Evolutionary conservation across 306 rosid species (phyloP), one percentile per base, ranked within the genome.

Genomic region (Sindora glabra): DNA sequence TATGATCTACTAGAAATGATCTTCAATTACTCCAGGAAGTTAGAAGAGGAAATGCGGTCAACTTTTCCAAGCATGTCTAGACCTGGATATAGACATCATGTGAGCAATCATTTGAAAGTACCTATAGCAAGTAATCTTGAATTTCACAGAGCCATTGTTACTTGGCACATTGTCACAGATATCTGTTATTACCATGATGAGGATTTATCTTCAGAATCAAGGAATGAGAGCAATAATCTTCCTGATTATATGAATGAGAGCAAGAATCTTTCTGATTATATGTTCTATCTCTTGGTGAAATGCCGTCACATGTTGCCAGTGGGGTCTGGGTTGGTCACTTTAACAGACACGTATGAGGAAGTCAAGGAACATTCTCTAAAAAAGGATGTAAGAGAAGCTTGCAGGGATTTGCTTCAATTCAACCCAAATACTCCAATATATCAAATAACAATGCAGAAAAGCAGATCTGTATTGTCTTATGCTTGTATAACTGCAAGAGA

Each of bases 111-210:
- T n/a, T n/a, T n/a, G n/a, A n/a, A n/a, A n/a, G n/a, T n/a, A n/a
- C n/a, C n/a, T n/a, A n/a, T 2, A 5, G 4, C 3, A 18, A n/a
- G 6, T 51, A n/a, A 2, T 6, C 12, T 2, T 10, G 50, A 34
- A 15, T 44, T 41, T 19, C 52, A 29, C 6, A 24, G 45, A 33
- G 45, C 42, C 8, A 66, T 66, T 32, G 26, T 66, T 6, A 11
- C 8, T 3, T 66, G 64, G 72, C 64, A 66, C 24, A 32, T 66
- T 5, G 64, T 56, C 17, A 32, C 48, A 6, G 37, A 45, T 3
- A 1, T 45, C 8, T 54, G 64, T 16, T 42, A 29, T 9, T 26
- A 44, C 29, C 1, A 2, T 33, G 11, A n/a, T n/a, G n/a, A n/a
- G n/a, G n/a, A n/a, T n/a, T n/a, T n/a, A n/a, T n/a, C n/a, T n/a